These are phyloP conservation scores for Leishmania guyanensis DNA, from an alignment of 208 protist genomes.

Conservation along the genomic window DNA sequence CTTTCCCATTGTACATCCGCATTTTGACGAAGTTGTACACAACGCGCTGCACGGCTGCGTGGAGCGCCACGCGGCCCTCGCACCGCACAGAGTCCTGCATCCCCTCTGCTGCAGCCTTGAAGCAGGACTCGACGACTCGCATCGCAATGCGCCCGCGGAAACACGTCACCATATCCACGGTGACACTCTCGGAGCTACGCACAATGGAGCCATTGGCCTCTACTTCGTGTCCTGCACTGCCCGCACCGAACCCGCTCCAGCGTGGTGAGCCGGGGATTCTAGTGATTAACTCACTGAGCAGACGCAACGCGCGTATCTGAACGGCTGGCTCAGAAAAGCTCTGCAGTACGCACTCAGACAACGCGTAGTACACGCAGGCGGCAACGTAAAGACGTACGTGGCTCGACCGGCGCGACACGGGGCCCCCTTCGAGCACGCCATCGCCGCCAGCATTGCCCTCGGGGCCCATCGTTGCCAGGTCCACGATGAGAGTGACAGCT, in stretches of 20 bases:
- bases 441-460: background rate
- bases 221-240: background rate
- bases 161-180: background rate
- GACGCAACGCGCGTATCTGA: conserved; percentile 45
- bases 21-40: conserved; percentile 27
- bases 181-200: background rate
- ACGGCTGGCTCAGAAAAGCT: conserved; percentile 36
- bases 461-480: conserved; percentile 16
- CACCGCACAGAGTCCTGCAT: conserved; percentile 39
- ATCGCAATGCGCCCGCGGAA: conserved; percentile 45
- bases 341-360: conserved; percentile 45
- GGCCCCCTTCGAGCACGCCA: background rate
- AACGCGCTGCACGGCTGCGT: conserved; percentile 20
- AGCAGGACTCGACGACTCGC: conserved; percentile 54
- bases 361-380: conserved; percentile 35
- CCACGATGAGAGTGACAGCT: conserved; percentile 38
- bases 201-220: background rate
- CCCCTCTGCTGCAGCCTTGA: conserved; percentile 36
- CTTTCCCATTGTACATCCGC: conserved; percentile 6
- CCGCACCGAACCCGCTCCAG: background rate
- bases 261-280: background rate
- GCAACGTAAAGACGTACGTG: conserved; percentile 11
- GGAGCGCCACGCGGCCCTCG: conserved; percentile 16
- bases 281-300: conserved; percentile 41
- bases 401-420: conserved; percentile 14